Evolutionary conservation across 176 grass and related monocot species (phyloP), one percentile per base, ranked within the genome.

Genomic region (Hordeum marinum): DNA sequence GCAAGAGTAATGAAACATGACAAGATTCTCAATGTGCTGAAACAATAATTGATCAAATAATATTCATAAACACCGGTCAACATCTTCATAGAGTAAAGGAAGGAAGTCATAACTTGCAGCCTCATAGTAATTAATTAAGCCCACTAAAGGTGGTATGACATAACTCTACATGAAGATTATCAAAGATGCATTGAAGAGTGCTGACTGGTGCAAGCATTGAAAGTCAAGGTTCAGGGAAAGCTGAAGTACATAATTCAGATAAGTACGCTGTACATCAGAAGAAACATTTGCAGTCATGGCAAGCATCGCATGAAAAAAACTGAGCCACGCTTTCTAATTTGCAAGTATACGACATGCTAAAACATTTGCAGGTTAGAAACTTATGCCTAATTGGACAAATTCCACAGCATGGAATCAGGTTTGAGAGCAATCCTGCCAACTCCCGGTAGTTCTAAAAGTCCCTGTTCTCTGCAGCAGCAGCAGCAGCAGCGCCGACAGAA

Each of bases 21-120:
- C 14, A 57, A 86, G 66, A 83, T 67, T 83, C 25, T 66, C 18
- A 64, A 57, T 1, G 20, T 39, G 58, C 36, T 23, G 21, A 73
- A 66, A 81, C 24, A 37, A 63, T 13, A 82, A 63, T 60, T 60
- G n/a, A 81, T 58, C 12, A 41, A 50, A 83, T 55, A 64, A 10
- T 41, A 58, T 50, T 67, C 14, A 70, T 79, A 27, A 60, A 74
- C 21, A 83, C 0, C 23, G 3, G 67, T 39, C 29, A 20, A 61
- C 5, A 8, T 54, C 52, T 54, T 66, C 35, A 36, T 35, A 76
- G 46, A 31, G 45, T 18, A 75, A 70, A 9, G 4, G 48, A 68
- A 76, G n/a, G 34, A n/a, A 86, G 35, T 76, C 54, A 64, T 35
- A 74, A 67, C 59, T 59, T 59, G 68, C 70, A 84, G 18, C 79